These are phyloP conservation scores for Tritrichomonas musculus DNA, from an alignment of 208 protist species.

Conservation along the genomic window DNA sequence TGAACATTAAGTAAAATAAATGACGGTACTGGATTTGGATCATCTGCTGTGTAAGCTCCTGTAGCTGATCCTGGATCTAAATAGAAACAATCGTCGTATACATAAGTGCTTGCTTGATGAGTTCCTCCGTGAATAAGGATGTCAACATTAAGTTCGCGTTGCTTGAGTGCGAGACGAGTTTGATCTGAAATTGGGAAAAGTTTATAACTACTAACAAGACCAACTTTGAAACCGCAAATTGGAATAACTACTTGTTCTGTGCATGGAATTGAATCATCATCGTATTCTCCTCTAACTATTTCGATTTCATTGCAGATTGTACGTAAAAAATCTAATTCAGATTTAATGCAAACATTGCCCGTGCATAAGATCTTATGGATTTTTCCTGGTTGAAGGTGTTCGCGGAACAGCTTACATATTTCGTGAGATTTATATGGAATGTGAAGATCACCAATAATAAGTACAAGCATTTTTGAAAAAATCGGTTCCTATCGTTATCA, in stretches of 20 bases:
- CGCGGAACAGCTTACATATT: constrained; percentile 83
- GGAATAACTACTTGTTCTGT: constrained; percentile 74
- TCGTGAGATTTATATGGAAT: constrained; percentile 82
- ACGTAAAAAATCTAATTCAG: constrained; percentile 77
- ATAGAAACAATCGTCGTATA: constrained; percentile 87
- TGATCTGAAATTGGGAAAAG: constrained; percentile 33
- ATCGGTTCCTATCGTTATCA: no score
- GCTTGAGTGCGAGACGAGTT: constrained; percentile 57
- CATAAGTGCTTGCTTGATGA: constrained; percentile 73
- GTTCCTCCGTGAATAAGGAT: constrained; percentile 89
- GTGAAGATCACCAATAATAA: constrained; percentile 96
- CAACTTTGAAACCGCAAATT: constrained; percentile 88
- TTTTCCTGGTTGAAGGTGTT: constrained; percentile 77
- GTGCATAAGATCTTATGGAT: constrained; percentile 95
- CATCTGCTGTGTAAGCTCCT: constrained; percentile 54
- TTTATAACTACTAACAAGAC: constrained; percentile 90
- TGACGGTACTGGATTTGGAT: constrained; percentile 34
- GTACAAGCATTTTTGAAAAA: constrained; percentile 57
- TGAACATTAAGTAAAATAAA: constrained; percentile 48
- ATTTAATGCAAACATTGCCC: constrained; percentile 84
- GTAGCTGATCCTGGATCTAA: constrained; percentile 96
- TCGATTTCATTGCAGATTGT: constrained; percentile 81
- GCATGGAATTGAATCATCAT: constrained; percentile 56
- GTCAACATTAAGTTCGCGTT: constrained; percentile 91
- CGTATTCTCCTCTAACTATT: constrained; percentile 84